These are phyloP conservation scores for Saturnispora sekii DNA, from an alignment of 805 yeast species.

Conservation along the genomic window DNA sequence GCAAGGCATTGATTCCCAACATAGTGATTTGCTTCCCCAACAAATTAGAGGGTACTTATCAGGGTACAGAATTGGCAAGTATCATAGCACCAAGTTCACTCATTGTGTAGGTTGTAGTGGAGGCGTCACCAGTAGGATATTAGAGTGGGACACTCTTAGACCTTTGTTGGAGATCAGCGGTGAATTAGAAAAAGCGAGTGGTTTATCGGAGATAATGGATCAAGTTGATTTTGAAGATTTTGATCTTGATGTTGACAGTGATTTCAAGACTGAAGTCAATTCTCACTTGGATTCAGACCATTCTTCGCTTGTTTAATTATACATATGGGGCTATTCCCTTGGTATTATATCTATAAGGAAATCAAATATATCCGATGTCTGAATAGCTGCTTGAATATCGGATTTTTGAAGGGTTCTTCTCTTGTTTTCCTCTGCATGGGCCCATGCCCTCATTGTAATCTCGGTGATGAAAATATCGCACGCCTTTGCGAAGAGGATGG, in stretches of 20 bases:
- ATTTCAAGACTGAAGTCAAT: constrained; percentile 2
- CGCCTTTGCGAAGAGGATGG: constrained; percentile 93
- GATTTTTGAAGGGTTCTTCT: constrained; percentile 88
- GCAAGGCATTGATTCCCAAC: neutral
- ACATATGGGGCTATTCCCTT: constrained; percentile 41
- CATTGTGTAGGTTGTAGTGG: constrained; percentile 84
- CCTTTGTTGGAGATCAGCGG: constrained; percentile 55
- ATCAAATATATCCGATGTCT: constrained; percentile 94
- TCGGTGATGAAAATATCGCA: constrained; percentile 97
- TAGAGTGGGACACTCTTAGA: constrained; percentile 69
- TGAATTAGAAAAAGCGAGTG: constrained; percentile 70
- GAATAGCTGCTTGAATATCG: constrained; percentile 92
- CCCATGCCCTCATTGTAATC: constrained; percentile 97
- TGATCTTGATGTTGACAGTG: constrained; percentile 28
- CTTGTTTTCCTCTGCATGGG: constrained; percentile 94
- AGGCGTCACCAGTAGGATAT: constrained; percentile 43
- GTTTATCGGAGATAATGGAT: constrained; percentile 62
- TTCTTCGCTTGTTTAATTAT: too few relatives aligned
- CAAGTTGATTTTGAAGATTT: constrained; percentile 48
- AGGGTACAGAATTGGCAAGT: constrained; percentile 50
- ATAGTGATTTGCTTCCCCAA: constrained; percentile 46
- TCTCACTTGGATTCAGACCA: neutral
- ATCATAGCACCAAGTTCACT: constrained; percentile 62
- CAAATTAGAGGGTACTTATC: constrained; percentile 83
- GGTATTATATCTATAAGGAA: constrained; percentile 95